Percentiles rank a stretch among this genome's conserved stretches.
Conservation (phyloP, 2,329 filamentous ascomycete species). For the Gnomoniopsis sp. region DNA sequence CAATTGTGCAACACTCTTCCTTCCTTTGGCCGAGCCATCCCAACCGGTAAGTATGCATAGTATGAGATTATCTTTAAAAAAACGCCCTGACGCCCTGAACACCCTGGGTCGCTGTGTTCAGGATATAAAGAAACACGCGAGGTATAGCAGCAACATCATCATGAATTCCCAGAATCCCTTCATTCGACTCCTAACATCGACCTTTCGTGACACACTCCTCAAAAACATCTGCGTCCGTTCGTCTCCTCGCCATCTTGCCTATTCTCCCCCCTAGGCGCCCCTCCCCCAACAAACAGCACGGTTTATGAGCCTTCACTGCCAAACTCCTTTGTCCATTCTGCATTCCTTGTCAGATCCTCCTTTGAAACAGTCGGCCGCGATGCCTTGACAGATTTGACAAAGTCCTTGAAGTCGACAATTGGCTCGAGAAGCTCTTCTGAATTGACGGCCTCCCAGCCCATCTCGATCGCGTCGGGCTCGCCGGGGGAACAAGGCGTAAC, state of each 20-base stretch:
- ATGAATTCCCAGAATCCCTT: background rate
- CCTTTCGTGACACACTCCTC: background rate
- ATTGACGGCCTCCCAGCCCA: slow-evolving; percentile 88
- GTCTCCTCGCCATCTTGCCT: background rate
- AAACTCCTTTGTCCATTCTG: slow-evolving; percentile 95
- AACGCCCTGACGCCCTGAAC: slow-evolving; percentile 19
- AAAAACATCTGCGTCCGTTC: background rate
- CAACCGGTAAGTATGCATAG: slow-evolving; percentile 7
- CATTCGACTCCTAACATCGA: background rate
- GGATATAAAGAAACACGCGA: background rate
- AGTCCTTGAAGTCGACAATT: slow-evolving; percentile 83
- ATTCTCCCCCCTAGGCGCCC: background rate
- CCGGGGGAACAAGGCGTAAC: slow-evolving; percentile 93
- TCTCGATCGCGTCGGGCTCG: slow-evolving; percentile 79
- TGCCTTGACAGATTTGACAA: slow-evolving; percentile 84
- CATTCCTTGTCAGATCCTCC: slow-evolving; percentile 78
- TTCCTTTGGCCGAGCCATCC: background rate
- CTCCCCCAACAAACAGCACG: background rate
- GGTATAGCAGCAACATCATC: slow-evolving; percentile 2
- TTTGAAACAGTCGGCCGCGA: slow-evolving; percentile 86
- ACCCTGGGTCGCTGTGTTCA: slow-evolving; percentile 8
- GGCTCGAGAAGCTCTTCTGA: slow-evolving; percentile 84
- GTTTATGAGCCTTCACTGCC: slow-evolving; percentile 74
- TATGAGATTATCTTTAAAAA: background rate
- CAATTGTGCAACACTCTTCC: slow-evolving; percentile 1